A percentile compares a stretch with the other conserved stretches of the same genome.
phyloP scores from a whole-genome alignment of 2,329 filamentous ascomycete species.

The Cryphonectria parasitica region DNA sequence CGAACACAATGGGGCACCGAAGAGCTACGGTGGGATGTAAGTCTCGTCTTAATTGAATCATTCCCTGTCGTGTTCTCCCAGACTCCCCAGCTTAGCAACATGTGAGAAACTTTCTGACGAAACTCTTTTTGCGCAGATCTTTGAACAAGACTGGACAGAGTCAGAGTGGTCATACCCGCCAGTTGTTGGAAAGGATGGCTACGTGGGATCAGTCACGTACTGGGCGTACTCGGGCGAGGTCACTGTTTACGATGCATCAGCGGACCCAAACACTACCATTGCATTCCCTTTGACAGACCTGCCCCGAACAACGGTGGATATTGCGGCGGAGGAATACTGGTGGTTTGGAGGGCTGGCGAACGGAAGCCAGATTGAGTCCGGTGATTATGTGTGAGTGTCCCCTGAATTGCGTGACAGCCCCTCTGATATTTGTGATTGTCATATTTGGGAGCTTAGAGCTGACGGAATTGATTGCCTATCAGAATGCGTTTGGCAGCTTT shows the following conservation, averaged over 20 bases:
- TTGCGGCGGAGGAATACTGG: slow-evolving; percentile 20
- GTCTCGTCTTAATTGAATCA: slow-evolving; percentile 2
- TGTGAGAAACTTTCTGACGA: neutral
- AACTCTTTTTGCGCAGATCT: slow-evolving; percentile 29
- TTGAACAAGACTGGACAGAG: slow-evolving; percentile 33
- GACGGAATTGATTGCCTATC: neutral
- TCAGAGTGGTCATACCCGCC: slow-evolving; percentile 38
- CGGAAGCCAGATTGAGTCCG: slow-evolving; percentile 19
- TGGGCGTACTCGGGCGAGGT: slow-evolving; percentile 20
- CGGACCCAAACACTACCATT: slow-evolving; percentile 12
- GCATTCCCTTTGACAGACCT: slow-evolving; percentile 20
- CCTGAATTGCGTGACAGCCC: neutral
- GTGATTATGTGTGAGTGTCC: slow-evolving; percentile 15
- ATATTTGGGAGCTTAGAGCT: neutral
- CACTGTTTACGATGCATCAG: slow-evolving; percentile 18
- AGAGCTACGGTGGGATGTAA: slow-evolving; percentile 36
- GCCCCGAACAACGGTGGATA: slow-evolving; percentile 11
- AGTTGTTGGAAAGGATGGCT: slow-evolving; percentile 34
- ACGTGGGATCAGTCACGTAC: slow-evolving; percentile 21
- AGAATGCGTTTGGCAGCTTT: slow-evolving; percentile 20
- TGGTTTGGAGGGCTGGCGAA: slow-evolving; percentile 21
- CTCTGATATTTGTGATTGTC: neutral
- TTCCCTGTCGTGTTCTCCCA: no score
- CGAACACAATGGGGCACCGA: slow-evolving; percentile 33
- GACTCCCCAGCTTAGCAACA: neutral